Base-by-base conservation (phyloP, 805 yeast species). In the Ogataea paradorogensis region DNA sequence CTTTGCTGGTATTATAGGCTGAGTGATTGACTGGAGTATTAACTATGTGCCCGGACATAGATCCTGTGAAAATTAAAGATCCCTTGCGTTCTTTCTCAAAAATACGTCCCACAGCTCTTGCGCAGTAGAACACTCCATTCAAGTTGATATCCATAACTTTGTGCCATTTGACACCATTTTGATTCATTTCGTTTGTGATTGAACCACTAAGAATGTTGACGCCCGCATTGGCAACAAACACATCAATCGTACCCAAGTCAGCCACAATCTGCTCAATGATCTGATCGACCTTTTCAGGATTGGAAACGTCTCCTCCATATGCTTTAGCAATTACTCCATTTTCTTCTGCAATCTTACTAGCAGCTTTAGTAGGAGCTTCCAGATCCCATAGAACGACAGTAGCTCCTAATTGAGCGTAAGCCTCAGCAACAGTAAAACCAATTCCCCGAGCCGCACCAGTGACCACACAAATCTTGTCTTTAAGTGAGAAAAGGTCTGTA, bases 1-100 rank as follows among this genome's bases (percentile, higher is more conserved):
- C 76, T 56, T 72, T 72, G 40, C 74, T 71, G 27, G 71, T 68
- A 46, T 71, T 72, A 55, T 72, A 72, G 29, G 69, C 69, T 32
- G 76, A 69, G 50, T 73, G 78, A 48, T 66, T 62, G 48, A 71
- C 67, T 34, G 80, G 80, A 34, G 69, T 73, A 47, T 74, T 74
- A 45, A 71, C 74, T 47, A 74, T 73, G 58, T 71, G 77, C 7
- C 71, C 78, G 9, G 76, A 70, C 78, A 74, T 74, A 15, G 78
- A 73, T 4, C 76, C 79, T 11, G 80, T 74, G 59, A 73, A 68
- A 41, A 74, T 66, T 45, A 74, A 58, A 6, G 77, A 71, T 20
- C 80, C 80, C 30, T 55, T 58, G 23, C 74, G 73, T 48, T 71
- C 66, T 40, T 63, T 56, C 50, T 66, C 65, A 63, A 74, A 74